Evolutionary conservation across 306 rosid species (phyloP), one percentile per base, ranked within the genome.

Genomic region (Citrullus amarus): DNA sequence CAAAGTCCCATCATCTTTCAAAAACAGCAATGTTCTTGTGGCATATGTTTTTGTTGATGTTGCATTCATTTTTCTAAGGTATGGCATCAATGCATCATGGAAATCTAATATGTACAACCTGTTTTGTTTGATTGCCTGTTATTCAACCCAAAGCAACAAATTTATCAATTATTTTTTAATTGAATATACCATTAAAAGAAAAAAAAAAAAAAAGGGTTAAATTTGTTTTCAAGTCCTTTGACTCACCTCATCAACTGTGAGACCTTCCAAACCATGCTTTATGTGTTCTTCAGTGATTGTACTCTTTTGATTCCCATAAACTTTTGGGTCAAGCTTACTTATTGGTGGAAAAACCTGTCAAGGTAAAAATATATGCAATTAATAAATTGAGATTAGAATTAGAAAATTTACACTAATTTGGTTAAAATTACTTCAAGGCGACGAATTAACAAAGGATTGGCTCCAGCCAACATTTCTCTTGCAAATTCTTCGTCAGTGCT

Each of bases 381-480:
- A 10, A 48, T 30, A 53, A 17, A 7, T 59, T 46, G 5, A 79
- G 17, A 25, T n/a, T 5, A 4, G 2, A 41, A 20, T 25, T 25
- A 16, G 25, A 66, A 9, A 66, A 38, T 36, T 66, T 0, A 25
- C 28, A 25, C 1, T 25, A 25, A 25, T 25, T 25, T 25, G 28
- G 28, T 25, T 25, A 61, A 16, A 66, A 76, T 72, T 91, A 93
- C 97, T 58, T 88, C 79, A 60, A 93, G 91, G 81, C 87, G 81
- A 25, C 80, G 66, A 79, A 94, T 92, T 44, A 80, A n/a, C 77
- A 89, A 85, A 50, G 98, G 98, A 80, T 92, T 83, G 41, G 88
- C 81, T 76, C 98, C 98, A 1, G 98, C 98, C 63, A 94, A 62
- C 95, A 94, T 90, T 80, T 94, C 97, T 85, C 97, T 90, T 4